Conservation (phyloP, 106 monocot genomes). For the Chionographis japonica region DNA sequence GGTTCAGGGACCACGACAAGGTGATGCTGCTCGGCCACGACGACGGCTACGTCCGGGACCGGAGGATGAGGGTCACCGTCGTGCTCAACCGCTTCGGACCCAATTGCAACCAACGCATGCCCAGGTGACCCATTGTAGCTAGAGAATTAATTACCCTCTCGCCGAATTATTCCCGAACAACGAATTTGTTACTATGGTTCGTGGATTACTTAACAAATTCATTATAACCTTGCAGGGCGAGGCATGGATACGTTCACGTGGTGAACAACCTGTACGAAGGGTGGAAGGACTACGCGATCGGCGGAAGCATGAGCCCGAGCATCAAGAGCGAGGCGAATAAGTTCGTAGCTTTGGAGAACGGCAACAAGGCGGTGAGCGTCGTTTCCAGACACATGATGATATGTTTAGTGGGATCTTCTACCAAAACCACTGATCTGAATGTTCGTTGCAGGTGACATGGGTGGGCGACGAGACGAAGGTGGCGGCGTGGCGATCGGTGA, state of each 20-base stretch:
- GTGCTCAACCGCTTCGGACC: constrained; percentile 68
- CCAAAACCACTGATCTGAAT: too few species aligned
- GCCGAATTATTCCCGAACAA: too few species aligned
- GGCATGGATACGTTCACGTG: constrained; percentile 77
- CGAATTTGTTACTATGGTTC: too few species aligned
- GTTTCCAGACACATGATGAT: too few species aligned
- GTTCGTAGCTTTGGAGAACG: constrained; percentile 33
- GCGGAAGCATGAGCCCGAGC: constrained; percentile 72
- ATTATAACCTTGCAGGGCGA: constrained; percentile 20
- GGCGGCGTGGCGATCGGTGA: constrained; percentile 37
- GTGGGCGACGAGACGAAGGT: background rate
- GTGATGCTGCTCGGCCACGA: constrained; percentile 81
- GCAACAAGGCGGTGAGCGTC: constrained; percentile 40
- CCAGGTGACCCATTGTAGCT: constrained; percentile 18
- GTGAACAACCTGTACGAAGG: constrained; percentile 85
- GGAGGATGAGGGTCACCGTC: constrained; percentile 48
- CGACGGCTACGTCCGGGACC: constrained; percentile 40
- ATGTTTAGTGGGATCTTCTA: too few species aligned
- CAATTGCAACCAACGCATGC: constrained; percentile 66
- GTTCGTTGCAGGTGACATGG: constrained; percentile 35
- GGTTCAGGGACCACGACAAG: constrained; percentile 81
- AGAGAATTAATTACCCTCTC: background rate
- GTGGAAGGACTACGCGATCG: constrained; percentile 78
- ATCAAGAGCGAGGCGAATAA: constrained; percentile 68
- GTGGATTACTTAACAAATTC: too few species aligned